Evolutionary conservation across 108 stramenopile species (phyloP), one percentile per base, ranked within the genome.

Genomic region (Schizochytrium sp.): DNA sequence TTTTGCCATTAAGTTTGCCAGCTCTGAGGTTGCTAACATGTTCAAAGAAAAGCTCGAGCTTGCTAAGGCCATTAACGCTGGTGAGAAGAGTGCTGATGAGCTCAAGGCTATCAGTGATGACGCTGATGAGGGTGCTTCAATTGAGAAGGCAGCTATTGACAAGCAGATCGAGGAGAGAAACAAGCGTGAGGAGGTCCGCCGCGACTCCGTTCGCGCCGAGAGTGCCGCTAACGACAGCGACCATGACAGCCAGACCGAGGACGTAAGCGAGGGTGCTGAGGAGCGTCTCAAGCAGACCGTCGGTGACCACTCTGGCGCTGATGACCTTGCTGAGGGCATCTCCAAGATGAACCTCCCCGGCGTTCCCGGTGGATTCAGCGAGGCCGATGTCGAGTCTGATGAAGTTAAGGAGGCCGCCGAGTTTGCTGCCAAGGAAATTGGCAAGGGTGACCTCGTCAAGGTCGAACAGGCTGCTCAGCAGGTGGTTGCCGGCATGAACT

Each of bases 1-100:
- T 73, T 99, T 99, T 90, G 98, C 98, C 28, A 89, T 99, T 89
- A 93, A 97, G 72, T 98, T 99, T 91, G 95, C 96, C 42, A 95
- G 97, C 91, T 94, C 96, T 3, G 98, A 99, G 56, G 92, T 94
- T 60, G 99, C 99, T 45, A 76, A 92, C 40, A 95, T 95, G 83
- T 99, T 98, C 93, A 98, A 98, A 92, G 94, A 93, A 45, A 96
- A 94, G 61, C 97, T 97, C 90, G 92, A 91, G 60, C 94, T 96
- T 89, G 93, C 91, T 72, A 96, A 98, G 93, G 92, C 89, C 91
- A 95, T 95, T 72, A 98, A 83, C 76, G 76, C 12, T n/a, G 53
- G 53, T 38, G 28, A 50, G 45, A 83, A 55, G 76, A 53, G 55
- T 47, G 50, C 76, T 40, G 40, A 40, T 38, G 76, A 83, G 53